phyloP scores from a whole-genome alignment of 768 basidiomycete species.

The Krasilnikovozyma curviuscula region DNA sequence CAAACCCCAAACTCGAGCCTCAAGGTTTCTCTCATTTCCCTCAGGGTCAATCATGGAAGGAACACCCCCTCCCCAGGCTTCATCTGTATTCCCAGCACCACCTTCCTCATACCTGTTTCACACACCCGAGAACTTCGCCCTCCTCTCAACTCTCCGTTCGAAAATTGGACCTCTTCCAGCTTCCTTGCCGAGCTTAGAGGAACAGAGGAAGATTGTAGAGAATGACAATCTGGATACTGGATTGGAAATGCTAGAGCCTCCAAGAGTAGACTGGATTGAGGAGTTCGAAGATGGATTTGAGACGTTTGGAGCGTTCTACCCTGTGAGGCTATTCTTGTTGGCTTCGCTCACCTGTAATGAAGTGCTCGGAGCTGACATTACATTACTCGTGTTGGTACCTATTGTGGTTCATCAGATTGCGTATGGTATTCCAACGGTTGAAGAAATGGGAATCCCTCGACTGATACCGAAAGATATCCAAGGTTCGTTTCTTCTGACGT shows the following conservation, averaged over 20 bases:
- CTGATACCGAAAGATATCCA: slow-evolving; percentile 56
- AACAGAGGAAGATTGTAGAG: too few species aligned
- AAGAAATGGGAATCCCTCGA: slow-evolving; percentile 58
- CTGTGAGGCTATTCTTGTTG: slow-evolving; percentile 36
- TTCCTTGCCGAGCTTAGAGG: too few species aligned
- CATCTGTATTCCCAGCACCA: too few species aligned
- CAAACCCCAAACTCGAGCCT: too few species aligned
- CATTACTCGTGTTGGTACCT: not conserved
- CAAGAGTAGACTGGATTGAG: slow-evolving; percentile 66
- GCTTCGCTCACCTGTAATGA: not conserved
- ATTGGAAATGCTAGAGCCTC: slow-evolving; percentile 70
- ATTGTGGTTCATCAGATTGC: slow-evolving; percentile 39
- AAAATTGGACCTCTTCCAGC: too few species aligned
- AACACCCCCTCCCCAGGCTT: too few species aligned
- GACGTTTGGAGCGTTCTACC: slow-evolving; percentile 76
- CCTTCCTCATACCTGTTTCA: too few species aligned
- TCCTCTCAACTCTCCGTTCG: too few species aligned
- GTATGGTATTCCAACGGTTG: slow-evolving; percentile 62
- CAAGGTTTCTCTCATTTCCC: too few species aligned
- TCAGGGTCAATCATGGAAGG: too few species aligned
- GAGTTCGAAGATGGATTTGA: slow-evolving; percentile 67
- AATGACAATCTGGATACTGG: too few species aligned
- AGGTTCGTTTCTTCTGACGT: slow-evolving; percentile 28
- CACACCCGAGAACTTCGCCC: too few species aligned
- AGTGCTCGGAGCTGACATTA: not conserved